Percentiles rank a stretch among this genome's conserved stretches.
phyloP scores from a whole-genome alignment of 352 stramenopile genomes.

The Pythium scleroteichum region DNA sequence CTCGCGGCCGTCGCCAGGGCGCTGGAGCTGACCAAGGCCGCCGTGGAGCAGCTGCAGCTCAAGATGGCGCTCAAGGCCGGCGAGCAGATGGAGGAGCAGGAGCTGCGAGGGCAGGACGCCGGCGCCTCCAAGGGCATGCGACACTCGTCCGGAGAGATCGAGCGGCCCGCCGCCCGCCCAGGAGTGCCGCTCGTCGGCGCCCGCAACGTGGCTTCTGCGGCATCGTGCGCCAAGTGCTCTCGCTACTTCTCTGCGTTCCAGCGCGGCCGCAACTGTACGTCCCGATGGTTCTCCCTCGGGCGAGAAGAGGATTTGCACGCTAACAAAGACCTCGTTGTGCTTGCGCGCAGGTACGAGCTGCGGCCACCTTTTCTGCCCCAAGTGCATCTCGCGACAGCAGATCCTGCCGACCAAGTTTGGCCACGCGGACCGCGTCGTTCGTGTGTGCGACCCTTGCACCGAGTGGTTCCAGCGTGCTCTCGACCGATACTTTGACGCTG shows the following conservation, averaged over 20 bases:
- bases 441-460: slow-evolving; percentile 59
- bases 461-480: slow-evolving; percentile 70
- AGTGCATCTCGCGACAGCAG: slow-evolving; percentile 58
- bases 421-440: slow-evolving; percentile 44
- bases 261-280: slow-evolving; percentile 54
- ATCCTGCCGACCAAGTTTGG: slow-evolving; percentile 63
- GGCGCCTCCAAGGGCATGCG: slow-evolving; percentile 3
- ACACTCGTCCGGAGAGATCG: slow-evolving; percentile 10
- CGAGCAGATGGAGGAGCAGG: slow-evolving; percentile 44
- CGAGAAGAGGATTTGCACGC: too few relatives aligned
- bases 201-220: slow-evolving; percentile 26
- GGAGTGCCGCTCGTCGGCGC: slow-evolving; percentile 51
- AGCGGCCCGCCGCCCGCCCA: not conserved
- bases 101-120: slow-evolving; percentile 22
- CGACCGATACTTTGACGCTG: slow-evolving; percentile 64
- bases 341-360: slow-evolving; percentile 30
- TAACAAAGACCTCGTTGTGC: too few relatives aligned
- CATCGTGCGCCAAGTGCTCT: slow-evolving; percentile 49
- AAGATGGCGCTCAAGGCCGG: slow-evolving; percentile 52
- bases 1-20: slow-evolving; percentile 37
- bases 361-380: slow-evolving; percentile 62
- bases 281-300: too few relatives aligned
- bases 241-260: slow-evolving; percentile 77
- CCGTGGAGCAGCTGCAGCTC: slow-evolving; percentile 57
- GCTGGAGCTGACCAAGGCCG: slow-evolving; percentile 53